phyloP scores from a whole-genome alignment of 768 basidiomycete species.

The Amanita brunnescens region DNA sequence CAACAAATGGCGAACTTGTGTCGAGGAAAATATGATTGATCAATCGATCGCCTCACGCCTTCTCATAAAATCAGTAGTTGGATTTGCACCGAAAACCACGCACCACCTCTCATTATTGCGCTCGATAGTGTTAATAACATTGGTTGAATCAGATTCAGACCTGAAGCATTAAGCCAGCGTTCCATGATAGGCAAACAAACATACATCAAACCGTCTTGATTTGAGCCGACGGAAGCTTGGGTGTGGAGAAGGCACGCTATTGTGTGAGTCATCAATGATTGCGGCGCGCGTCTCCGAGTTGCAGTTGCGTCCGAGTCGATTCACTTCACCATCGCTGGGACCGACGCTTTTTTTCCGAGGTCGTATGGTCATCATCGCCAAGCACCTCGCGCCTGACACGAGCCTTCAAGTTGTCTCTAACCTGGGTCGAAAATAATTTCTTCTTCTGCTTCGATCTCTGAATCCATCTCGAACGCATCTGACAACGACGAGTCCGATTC shows the following conservation, averaged over 20 bases:
- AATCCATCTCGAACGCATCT: constrained; percentile 45
- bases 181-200: constrained; percentile 16
- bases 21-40: no score
- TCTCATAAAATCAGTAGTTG: no score
- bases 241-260: constrained; percentile 43
- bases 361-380: constrained; percentile 41
- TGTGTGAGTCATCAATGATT: constrained; percentile 36
- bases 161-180: background rate
- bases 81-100: no score
- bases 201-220: constrained; percentile 16
- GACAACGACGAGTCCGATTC: constrained; percentile 42
- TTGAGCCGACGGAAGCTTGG: constrained; percentile 27
- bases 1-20: no score
- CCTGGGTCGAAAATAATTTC: constrained; percentile 47
- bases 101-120: no score
- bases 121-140: no score
- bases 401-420: constrained; percentile 38
- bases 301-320: constrained; percentile 52
- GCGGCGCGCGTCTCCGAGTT: constrained; percentile 27
- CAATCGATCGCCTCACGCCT: no score
- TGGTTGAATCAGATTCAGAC: no score
- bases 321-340: constrained; percentile 54
- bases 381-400: constrained; percentile 53
- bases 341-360: constrained; percentile 67
- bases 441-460: constrained; percentile 52